Base-by-base conservation (phyloP, 352 stramenopile species). In the Pythium coloratum region DNA sequence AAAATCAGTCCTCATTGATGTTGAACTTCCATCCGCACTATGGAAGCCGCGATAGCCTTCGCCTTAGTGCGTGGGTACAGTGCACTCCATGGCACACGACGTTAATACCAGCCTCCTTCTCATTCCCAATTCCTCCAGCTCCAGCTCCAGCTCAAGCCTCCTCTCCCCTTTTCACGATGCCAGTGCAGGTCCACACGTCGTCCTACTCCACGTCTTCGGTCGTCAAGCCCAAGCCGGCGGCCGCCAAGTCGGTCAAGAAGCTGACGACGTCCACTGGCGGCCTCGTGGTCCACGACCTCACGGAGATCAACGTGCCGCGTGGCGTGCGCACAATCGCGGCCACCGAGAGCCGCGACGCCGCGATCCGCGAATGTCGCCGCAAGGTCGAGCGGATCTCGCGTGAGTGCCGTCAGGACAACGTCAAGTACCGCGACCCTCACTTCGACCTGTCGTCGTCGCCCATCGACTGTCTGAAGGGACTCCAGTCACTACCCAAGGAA, bases 401-500 rank as follows among this genome's bases (percentile, higher is more conserved):
- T 36, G 73, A 80, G 64, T 80, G 73, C 64, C 73, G 73, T 62
- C 69, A 75, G 62, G 64, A 76, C 60, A 81, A 81, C 51, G 59
- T 76, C 62, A 81, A 81, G 71, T 81, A 81, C 59, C 74, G 74
- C 60, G 74, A 81, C 58, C 74, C 74, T 44, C 74, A 81, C 54
- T 81, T 81, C 62, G 74, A 81, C 44, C 60, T 80, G 24, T 61
- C 57, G 14, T 42, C 47, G 47, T 46, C 28, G 20, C 42, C 66
- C 20, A 44, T 62, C 26, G 74, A 69, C 36, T 80, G 73, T 40
- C 71, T 80, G 50, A 67, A 71, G 36, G 73, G 73, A 8, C 40
- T 80, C 16, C 54, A 55, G 2, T 10, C 36, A 10, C 36, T 42
- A 3, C 36, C 36, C 6, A 42, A 42, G 36, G 36, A 42, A 42